Percentiles rank a stretch among this genome's conserved stretches.
Evolutionary conservation across 257 asterid genomes (phyloP).

Genomic region (Solanum lignicaule): DNA sequence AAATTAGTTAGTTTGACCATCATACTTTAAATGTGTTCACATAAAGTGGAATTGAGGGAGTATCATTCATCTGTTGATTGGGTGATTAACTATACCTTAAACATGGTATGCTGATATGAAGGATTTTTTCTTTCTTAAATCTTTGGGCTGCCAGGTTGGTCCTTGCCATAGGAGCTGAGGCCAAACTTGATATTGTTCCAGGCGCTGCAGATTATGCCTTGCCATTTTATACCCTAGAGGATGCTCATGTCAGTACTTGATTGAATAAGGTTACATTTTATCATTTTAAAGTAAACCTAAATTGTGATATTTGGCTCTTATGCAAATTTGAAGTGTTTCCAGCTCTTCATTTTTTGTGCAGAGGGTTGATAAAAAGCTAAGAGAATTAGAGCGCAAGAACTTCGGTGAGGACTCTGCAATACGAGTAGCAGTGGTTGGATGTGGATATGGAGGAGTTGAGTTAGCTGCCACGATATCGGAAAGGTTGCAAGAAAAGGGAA

Average conservation of each 20-base stretch:
- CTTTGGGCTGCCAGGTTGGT: slow-evolving; percentile 97
- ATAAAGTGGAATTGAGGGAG: not conserved
- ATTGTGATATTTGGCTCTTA: not conserved
- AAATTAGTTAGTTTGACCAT: not conserved
- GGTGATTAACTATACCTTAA: not conserved
- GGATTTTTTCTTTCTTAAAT: slow-evolving; percentile 10
- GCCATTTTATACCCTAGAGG: slow-evolving; percentile 92
- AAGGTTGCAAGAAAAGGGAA: slow-evolving; percentile 67
- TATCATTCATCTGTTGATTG: not conserved
- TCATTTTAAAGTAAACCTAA: not conserved
- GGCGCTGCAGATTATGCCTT: slow-evolving; percentile 82
- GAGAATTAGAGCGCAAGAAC: slow-evolving; percentile 52
- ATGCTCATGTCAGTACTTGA: slow-evolving; percentile 65
- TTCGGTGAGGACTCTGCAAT: slow-evolving; percentile 62
- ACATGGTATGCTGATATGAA: not conserved
- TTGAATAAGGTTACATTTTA: not conserved
- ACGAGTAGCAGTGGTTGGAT: slow-evolving; percentile 82
- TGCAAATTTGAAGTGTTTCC: slow-evolving; percentile 1
- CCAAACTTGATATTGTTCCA: slow-evolving; percentile 78
- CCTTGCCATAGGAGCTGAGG: slow-evolving; percentile 90
- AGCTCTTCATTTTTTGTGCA: slow-evolving; percentile 22
- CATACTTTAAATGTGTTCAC: not conserved
- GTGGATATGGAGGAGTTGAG: slow-evolving; percentile 95
- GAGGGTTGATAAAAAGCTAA: slow-evolving; percentile 71
- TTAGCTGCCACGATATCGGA: slow-evolving; percentile 92